These are phyloP conservation scores for Capronia epimyces DNA, from an alignment of 2,329 filamentous ascomycete genomes.

Conservation along the genomic window DNA sequence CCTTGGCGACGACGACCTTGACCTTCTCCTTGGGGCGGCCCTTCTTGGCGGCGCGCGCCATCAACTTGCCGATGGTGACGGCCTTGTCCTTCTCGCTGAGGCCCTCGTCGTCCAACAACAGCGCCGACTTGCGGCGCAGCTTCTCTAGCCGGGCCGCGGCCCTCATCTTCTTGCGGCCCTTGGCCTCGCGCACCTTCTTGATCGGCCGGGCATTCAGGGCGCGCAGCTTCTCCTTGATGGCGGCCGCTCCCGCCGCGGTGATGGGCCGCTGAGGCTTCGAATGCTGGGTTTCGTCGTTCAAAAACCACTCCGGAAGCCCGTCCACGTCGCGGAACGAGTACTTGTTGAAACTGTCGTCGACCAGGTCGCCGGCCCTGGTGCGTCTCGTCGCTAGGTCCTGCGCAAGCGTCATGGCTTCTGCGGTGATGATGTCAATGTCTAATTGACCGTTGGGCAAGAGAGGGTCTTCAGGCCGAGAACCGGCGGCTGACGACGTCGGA, in stretches of 20 bases:
- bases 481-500: not conserved
- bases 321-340: constrained; percentile 85
- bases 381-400: constrained; percentile 84
- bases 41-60: constrained; percentile 77
- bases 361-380: constrained; percentile 69
- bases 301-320: constrained; percentile 93
- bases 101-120: constrained; percentile 81
- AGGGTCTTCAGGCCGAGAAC: constrained; percentile 33
- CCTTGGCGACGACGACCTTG: constrained; percentile 82
- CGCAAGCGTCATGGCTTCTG: constrained; percentile 95
- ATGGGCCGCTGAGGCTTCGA: constrained; percentile 84
- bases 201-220: constrained; percentile 93
- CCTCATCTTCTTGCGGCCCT: constrained; percentile 95
- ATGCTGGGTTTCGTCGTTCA: constrained; percentile 84
- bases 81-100: constrained; percentile 97
- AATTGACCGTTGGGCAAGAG: constrained; percentile 41
- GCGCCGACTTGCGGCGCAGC: constrained; percentile 91
- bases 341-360: constrained; percentile 92
- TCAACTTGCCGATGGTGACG: constrained; percentile 70
- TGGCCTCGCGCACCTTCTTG: constrained; percentile 97
- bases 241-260: constrained; percentile 77
- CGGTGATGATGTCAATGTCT: constrained; percentile 99
- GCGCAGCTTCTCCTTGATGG: constrained; percentile 90
- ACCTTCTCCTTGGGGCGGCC: constrained; percentile 63
- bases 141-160: constrained; percentile 86